phyloP scores from a whole-genome alignment of 2,329 filamentous ascomycete species.

The Exserohilum turcica region DNA sequence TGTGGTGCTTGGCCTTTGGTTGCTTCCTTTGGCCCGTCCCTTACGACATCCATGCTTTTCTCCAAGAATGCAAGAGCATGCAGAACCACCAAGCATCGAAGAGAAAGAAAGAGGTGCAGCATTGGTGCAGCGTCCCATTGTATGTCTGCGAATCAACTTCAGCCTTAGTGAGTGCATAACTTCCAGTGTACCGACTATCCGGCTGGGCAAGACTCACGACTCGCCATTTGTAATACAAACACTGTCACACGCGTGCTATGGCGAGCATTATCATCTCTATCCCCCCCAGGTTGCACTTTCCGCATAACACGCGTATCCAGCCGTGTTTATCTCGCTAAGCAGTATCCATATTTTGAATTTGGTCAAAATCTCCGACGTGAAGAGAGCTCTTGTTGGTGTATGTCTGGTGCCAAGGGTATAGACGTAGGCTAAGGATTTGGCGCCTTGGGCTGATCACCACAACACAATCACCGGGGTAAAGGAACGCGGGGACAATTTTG shows the following conservation, averaged over 20 bases:
- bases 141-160: not conserved
- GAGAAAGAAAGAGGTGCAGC: constrained; percentile 1
- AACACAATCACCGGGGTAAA: constrained; percentile 5
- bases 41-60: constrained; percentile 5
- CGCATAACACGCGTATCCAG: no score
- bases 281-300: not conserved
- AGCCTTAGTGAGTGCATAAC: not conserved
- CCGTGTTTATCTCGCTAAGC: not conserved
- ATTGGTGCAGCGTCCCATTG: not conserved
- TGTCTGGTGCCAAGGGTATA: constrained; percentile 2
- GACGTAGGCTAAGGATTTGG: constrained; percentile 10
- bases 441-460: constrained; percentile 4
- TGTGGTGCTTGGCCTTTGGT: constrained; percentile 2
- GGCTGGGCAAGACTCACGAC: constrained; percentile 2
- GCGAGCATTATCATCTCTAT: not conserved
- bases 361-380: not conserved
- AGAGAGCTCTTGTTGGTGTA: not conserved
- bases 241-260: not conserved
- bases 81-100: constrained; percentile 5
- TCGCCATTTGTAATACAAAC: not conserved
- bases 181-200: constrained; percentile 3
- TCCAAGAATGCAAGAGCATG: not conserved
- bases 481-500: not conserved
- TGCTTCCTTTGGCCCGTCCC: constrained; percentile 7
- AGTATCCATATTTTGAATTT: not conserved